A percentile compares a stretch with the other conserved stretches of the same genome.
Evolutionary conservation across 2,329 filamentous ascomycete species (phyloP).

Genomic region (Fusarium nygamai): DNA sequence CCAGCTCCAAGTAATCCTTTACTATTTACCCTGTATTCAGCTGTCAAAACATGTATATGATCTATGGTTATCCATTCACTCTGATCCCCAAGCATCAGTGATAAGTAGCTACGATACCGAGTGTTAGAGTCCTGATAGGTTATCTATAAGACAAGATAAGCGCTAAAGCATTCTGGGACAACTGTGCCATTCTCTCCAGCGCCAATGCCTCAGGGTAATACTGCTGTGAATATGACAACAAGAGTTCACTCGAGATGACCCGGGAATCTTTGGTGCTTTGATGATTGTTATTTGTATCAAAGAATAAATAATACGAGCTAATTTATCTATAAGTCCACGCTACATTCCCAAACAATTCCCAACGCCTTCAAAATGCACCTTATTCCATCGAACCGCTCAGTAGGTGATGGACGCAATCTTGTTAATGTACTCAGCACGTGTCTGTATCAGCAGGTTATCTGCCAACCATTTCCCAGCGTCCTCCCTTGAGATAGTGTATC

Average conservation of each 20-base stretch:
- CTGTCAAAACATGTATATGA: fast-evolving
- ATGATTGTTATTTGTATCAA: too few relatives aligned
- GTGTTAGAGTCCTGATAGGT: background rate
- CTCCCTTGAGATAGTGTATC: constrained; percentile 59
- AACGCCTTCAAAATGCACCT: background rate
- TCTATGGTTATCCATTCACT: too few relatives aligned
- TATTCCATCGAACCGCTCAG: constrained; percentile 2
- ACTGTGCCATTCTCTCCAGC: background rate
- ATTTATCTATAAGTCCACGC: background rate
- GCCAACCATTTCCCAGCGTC: constrained; percentile 61
- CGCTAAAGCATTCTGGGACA: background rate
- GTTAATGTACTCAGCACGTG: constrained; percentile 41
- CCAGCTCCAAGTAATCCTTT: fast-evolving
- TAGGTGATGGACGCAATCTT: constrained; percentile 53
- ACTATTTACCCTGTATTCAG: fast-evolving
- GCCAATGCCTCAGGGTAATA: background rate
- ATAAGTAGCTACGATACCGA: background rate
- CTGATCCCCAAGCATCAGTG: too few relatives aligned
- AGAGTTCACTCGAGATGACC: background rate
- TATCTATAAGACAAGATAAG: background rate
- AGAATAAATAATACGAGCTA: fast-evolving
- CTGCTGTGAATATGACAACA: too few relatives aligned
- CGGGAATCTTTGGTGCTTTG: background rate
- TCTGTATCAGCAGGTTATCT: constrained; percentile 48
- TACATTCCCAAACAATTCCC: background rate